Conservation (phyloP, 768 basidiomycete species). For the Favolaschia claudopus region DNA sequence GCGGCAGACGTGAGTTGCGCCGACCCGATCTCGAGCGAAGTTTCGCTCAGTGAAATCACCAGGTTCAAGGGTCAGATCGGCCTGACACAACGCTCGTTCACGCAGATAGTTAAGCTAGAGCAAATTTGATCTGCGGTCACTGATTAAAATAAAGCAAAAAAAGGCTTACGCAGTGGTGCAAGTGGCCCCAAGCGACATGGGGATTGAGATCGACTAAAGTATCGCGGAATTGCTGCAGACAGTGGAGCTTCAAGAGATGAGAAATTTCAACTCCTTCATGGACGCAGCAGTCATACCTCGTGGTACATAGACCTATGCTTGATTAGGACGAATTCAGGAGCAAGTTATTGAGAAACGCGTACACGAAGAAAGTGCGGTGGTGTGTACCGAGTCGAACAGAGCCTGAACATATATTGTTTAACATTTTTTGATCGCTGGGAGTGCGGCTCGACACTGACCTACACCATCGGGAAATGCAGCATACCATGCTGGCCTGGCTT, state of each 20-base stretch:
- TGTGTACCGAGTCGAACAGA: slow-evolving; percentile 4
- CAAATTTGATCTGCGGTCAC: too few species aligned
- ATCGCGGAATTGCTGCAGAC: slow-evolving; percentile 24
- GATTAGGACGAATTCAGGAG: neutral
- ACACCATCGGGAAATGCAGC: slow-evolving; percentile 19
- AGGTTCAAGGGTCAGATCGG: slow-evolving; percentile 57
- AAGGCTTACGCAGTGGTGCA: slow-evolving; percentile 56
- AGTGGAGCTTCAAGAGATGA: slow-evolving; percentile 11
- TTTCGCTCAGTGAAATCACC: slow-evolving; percentile 46
- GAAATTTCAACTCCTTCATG: neutral
- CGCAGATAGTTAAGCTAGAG: slow-evolving; percentile 59
- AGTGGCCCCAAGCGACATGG: slow-evolving; percentile 30
- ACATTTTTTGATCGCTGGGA: too few species aligned
- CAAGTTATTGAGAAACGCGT: neutral
- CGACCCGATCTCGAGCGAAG: slow-evolving; percentile 42
- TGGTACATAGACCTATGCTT: slow-evolving; percentile 23
- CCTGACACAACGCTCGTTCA: slow-evolving; percentile 51
- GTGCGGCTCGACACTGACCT: too few species aligned
- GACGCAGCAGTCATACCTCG: slow-evolving; percentile 5
- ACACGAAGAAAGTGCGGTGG: slow-evolving; percentile 25
- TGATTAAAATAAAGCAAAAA: too few species aligned
- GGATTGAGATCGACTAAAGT: slow-evolving; percentile 18
- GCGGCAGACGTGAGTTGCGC: slow-evolving; percentile 48
- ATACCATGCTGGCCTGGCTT: slow-evolving; percentile 14
- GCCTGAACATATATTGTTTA: too few species aligned